Evolutionary conservation across 495 filamentous ascomycete species (phyloP).

Genomic region (Saxophila tyrrhenica): DNA sequence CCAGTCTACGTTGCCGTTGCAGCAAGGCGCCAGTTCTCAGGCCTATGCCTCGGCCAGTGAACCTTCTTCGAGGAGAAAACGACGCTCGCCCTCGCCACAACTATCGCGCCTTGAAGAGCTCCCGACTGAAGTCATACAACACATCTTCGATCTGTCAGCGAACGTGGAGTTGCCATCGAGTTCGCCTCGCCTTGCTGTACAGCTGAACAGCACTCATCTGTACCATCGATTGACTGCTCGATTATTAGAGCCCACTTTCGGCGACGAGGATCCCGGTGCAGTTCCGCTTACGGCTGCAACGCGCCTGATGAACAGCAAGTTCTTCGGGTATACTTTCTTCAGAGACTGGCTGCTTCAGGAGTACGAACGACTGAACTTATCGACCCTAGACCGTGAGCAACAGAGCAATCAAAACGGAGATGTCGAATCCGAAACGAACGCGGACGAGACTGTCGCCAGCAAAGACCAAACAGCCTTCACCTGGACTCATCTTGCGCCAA

Average conservation of each 20-base stretch:
- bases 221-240: conserved; percentile 4
- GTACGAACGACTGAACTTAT: not conserved
- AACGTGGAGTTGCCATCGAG: conserved; percentile 13
- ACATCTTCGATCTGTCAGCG: conserved; percentile 8
- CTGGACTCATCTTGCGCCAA: no score
- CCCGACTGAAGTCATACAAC: conserved; percentile 17
- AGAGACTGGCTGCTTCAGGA: conserved; percentile 8
- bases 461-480: no score
- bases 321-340: conserved; percentile 15
- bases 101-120: conserved; percentile 15
- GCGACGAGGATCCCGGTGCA: not conserved
- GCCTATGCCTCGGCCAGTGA: not conserved
- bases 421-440: no score
- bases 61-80: not conserved
- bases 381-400: not conserved
- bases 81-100: not conserved
- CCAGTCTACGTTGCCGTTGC: not conserved
- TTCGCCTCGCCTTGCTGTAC: not conserved
- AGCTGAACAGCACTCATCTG: conserved; percentile 9
- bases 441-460: no score
- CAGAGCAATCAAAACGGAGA: no score
- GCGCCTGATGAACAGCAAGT: conserved; percentile 10
- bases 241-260: not conserved
- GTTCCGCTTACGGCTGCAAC: conserved; percentile 1
- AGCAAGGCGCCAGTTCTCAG: not conserved